Evolutionary conservation across 176 grass and related monocot species (phyloP), one percentile per base, ranked within the genome.

Genomic region (Aegilops speltoides): DNA sequence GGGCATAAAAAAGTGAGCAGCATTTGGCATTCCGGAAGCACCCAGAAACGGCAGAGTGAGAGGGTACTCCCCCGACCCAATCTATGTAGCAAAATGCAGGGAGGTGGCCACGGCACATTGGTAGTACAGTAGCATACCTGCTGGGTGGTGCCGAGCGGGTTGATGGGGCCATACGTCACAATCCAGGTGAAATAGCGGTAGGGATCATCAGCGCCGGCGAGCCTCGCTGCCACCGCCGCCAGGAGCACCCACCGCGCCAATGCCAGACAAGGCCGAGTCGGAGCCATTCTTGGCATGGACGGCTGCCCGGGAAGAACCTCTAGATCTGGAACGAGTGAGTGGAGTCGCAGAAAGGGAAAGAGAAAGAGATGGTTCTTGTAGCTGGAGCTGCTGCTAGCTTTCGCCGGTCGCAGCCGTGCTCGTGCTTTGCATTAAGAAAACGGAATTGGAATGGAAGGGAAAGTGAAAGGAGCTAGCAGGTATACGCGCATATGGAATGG

Each of bases 131-230:
- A 1, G 68, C 7, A 2, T 76, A 95, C 95, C 93, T 98, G 96
- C 73, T 96, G 91, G 29, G 73, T 79, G 62, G 86, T 37, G 80
- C 90, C 90, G 62, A 98, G 96, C 29, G 96, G 93, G 78, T 28
- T 73, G 90, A 96, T 92, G 40, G 81, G 73, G 3, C 96, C 96
- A 45, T 96, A 96, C 3, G 91, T 91, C 20, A 98, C 88, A 0
- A 74, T 92, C 96, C 96, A 98, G 59, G 92, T 95, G 85, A 91
- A 96, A 71, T 79, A 98, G 4, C 92, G 89, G 88, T 98, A 98
- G 14, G 96, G 96, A 74, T 98, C 93, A 4, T 96, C 96, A 40
- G 91, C 91, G 66, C 10, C 77, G 82, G 77, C 84, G 82, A 89
- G 80, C 10, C 41, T 24, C 37, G 7, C 29, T 20, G 52, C 81